phyloP scores from a whole-genome alignment of 495 filamentous ascomycete species.

The Collariella sp. region DNA sequence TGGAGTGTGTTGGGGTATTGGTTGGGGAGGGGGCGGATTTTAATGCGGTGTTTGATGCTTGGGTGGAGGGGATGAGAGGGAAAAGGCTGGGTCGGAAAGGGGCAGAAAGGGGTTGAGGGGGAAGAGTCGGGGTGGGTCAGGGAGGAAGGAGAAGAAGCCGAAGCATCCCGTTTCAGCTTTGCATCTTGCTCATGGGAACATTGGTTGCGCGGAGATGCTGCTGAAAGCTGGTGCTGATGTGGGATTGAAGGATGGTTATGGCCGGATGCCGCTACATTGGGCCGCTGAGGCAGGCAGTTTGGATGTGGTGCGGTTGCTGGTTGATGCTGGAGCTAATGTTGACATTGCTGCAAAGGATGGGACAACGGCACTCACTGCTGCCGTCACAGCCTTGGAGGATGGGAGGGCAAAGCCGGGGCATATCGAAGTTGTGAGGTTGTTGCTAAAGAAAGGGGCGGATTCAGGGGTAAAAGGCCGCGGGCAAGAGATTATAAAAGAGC shows the following conservation, averaged over 20 bases:
- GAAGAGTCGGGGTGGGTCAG: not conserved
- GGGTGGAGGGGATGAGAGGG: not conserved
- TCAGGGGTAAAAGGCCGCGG: too few relatives aligned
- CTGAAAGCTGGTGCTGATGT: slow-evolving; percentile 11
- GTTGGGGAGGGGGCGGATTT: slow-evolving; percentile 15
- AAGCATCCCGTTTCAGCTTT: slow-evolving; percentile 13
- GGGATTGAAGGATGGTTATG: slow-evolving; percentile 2
- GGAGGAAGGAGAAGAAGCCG: not conserved
- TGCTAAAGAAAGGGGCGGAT: too few relatives aligned
- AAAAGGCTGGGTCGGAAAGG: not conserved
- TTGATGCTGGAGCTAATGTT: slow-evolving; percentile 5
- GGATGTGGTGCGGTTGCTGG: slow-evolving; percentile 7
- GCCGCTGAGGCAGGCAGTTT: slow-evolving; percentile 5
- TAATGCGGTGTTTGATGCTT: slow-evolving; percentile 7
- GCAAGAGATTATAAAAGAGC: too few relatives aligned
- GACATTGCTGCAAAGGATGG: slow-evolving; percentile 6
- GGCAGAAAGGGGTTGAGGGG: not conserved
- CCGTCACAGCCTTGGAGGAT: not conserved
- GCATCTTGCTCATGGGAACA: slow-evolving; percentile 12
- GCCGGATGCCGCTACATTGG: slow-evolving; percentile 17
- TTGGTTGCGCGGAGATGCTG: slow-evolving; percentile 1
- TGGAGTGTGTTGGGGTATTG: slow-evolving; percentile 6
- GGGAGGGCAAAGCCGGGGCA: not conserved
- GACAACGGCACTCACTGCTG: slow-evolving; percentile 2
- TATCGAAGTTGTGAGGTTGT: not conserved